Evolutionary conservation across 1,139 yeast species (phyloP).

Genomic region (Geotrichum klebahnii): DNA sequence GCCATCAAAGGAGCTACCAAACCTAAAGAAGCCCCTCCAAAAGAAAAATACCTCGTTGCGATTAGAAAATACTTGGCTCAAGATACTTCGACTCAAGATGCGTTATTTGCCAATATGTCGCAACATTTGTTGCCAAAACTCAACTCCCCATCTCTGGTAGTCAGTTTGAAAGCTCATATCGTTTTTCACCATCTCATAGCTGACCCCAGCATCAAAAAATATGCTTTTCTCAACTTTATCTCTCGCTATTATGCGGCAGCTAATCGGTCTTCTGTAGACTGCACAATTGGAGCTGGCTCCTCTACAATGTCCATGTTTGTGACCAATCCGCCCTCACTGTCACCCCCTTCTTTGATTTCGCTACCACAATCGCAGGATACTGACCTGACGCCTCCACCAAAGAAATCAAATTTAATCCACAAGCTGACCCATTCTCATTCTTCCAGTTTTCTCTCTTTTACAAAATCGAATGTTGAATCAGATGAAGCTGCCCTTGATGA

Average conservation of each 20-base stretch:
- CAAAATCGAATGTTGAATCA: constrained; percentile 18
- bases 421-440: constrained; percentile 2
- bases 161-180: constrained; percentile 29
- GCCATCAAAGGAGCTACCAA: constrained; percentile 28
- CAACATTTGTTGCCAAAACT: constrained; percentile 23
- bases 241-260: constrained; percentile 18
- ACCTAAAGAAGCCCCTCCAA: constrained; percentile 26
- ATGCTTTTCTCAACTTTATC: constrained; percentile 20
- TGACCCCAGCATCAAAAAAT: constrained; percentile 22
- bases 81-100: constrained; percentile 20
- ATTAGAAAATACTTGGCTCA: constrained; percentile 24
- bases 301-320: constrained; percentile 17
- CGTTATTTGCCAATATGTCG: constrained; percentile 20
- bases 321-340: constrained; percentile 2
- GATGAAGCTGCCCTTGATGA: constrained; percentile 9
- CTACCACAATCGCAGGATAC: not conserved
- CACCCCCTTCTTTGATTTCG: not conserved
- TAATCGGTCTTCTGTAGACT: constrained; percentile 23
- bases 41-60: constrained; percentile 25
- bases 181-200: constrained; percentile 29
- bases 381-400: not conserved
- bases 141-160: constrained; percentile 19
- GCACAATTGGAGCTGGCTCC: constrained; percentile 16
- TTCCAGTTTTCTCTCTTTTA: not conserved
- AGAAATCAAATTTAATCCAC: not conserved